Evolutionary conservation across 371 early-diverging fungal species (phyloP), one percentile per base, ranked within the genome.

Genomic region (Coemansia sp.): DNA sequence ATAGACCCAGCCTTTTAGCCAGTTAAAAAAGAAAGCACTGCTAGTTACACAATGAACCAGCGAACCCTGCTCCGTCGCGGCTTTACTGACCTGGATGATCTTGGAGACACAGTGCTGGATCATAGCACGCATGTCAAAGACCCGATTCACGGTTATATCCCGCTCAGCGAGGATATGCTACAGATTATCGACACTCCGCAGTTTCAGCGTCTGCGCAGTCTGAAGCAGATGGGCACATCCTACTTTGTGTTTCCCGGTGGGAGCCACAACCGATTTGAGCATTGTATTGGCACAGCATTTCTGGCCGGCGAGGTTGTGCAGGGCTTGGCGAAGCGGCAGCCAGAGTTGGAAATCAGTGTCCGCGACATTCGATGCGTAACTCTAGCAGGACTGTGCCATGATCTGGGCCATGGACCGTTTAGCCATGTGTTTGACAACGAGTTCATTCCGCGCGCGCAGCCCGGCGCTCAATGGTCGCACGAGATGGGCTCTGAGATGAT

Each of bases 171-270:
- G 21, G 80, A 85, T 47, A 86, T 84, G 50, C 82, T 94, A 48
- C 82, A 88, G 14, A 82, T 93, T 59, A 92, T 98, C 25, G 98
- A 98, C 72, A 98, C 98, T 7, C 88, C 89, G 7, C 94, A 96
- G 78, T 97, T 97, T 71, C 97, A 97, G 80, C 84, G 96, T 23
- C 82, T 93, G 40, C 86, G 93, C 52, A 88, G 94, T 64, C 79
- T 98, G 39, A 97, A 95, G 69, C 98, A 98, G 82, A 83, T 94
- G 66, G 91, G 91, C 16, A 82, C 82, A 7, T 86, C 91, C 2
- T 95, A 97, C 75, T 93, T 86, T 69, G 96, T 98, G 1, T 97
- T 93, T 75, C 96, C 97, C 0, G 95, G 95, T 51, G 97, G 89
- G 1, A 89, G 90, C 26, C 96, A 98, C 82, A 94, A 92, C 71